Conservation (phyloP, 2,329 filamentous ascomycete species). For the Sporothrix curviconia region DNA sequence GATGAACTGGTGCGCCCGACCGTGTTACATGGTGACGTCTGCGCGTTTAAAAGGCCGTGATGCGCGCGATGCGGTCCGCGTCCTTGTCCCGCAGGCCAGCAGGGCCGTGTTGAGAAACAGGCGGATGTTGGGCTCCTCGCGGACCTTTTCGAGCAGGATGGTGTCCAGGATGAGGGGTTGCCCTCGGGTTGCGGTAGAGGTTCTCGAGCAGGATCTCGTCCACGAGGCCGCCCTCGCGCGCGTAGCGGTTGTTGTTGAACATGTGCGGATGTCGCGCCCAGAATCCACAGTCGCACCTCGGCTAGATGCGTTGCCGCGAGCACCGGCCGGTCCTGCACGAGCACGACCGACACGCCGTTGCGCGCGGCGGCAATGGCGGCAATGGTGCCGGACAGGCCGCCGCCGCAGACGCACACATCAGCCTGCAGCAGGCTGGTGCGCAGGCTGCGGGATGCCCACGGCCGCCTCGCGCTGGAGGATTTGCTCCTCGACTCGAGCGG, state of each 20-base stretch:
- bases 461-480: slow-evolving; percentile 20
- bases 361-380: slow-evolving; percentile 23
- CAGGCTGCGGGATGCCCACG: slow-evolving; percentile 18
- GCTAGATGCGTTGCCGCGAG: slow-evolving; percentile 23
- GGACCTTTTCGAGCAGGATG: slow-evolving; percentile 23
- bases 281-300: slow-evolving; percentile 24
- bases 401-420: slow-evolving; percentile 27
- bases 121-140: slow-evolving; percentile 21
- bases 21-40: slow-evolving; percentile 21
- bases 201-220: slow-evolving; percentile 25
- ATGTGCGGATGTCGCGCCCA: slow-evolving; percentile 24
- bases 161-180: slow-evolving; percentile 24
- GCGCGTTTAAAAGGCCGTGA: slow-evolving; percentile 24
- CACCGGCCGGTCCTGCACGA: slow-evolving; percentile 22
- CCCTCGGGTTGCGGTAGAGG: slow-evolving; percentile 23
- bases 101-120: slow-evolving; percentile 23
- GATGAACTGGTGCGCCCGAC: slow-evolving; percentile 26
- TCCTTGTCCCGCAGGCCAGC: slow-evolving; percentile 20
- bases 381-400: slow-evolving; percentile 21
- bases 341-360: slow-evolving; percentile 19
- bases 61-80: slow-evolving; percentile 17
- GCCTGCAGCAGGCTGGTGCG: slow-evolving; percentile 17
- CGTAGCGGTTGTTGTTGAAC: slow-evolving; percentile 26
- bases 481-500: slow-evolving; percentile 19
- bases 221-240: slow-evolving; percentile 23